Evolutionary conservation across 768 basidiomycete genomes (phyloP).

Genomic region (Termitomyces sp.): DNA sequence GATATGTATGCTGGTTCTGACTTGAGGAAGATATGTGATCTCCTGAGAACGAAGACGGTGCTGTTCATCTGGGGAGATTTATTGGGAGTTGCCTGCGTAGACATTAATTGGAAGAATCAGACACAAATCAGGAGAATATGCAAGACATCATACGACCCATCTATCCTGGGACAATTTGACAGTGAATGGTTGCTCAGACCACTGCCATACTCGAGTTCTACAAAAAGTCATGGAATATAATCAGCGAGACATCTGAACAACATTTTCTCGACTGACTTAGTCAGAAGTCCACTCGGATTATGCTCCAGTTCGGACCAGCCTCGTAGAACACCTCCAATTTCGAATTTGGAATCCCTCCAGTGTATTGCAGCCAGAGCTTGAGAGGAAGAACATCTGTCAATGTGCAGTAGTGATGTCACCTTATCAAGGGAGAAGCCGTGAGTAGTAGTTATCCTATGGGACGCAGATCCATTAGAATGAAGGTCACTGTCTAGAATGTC

Average conservation of each 20-base stretch:
- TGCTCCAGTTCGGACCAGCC: background rate
- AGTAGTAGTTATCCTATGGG: background rate
- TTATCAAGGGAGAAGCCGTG: background rate
- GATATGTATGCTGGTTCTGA: background rate
- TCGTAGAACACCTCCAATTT: background rate
- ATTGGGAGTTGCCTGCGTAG: background rate
- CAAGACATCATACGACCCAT: background rate
- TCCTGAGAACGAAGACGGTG: background rate
- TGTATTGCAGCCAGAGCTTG: background rate
- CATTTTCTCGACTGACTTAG: background rate
- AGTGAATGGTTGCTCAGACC: background rate
- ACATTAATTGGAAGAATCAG: background rate
- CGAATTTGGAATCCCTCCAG: background rate
- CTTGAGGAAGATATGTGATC: background rate
- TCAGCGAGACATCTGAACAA: too few relatives aligned
- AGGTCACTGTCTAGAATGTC: background rate
- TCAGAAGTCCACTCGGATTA: background rate
- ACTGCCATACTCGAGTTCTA: background rate
- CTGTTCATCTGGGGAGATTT: background rate
- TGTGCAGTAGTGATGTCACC: background rate
- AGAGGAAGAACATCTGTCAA: background rate
- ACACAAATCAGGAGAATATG: background rate
- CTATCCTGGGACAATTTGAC: background rate
- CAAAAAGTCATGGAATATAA: too few relatives aligned
- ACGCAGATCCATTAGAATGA: background rate